Conservation (phyloP, 163 green algal species). For the Coccomyxa subellipsoidea region DNA sequence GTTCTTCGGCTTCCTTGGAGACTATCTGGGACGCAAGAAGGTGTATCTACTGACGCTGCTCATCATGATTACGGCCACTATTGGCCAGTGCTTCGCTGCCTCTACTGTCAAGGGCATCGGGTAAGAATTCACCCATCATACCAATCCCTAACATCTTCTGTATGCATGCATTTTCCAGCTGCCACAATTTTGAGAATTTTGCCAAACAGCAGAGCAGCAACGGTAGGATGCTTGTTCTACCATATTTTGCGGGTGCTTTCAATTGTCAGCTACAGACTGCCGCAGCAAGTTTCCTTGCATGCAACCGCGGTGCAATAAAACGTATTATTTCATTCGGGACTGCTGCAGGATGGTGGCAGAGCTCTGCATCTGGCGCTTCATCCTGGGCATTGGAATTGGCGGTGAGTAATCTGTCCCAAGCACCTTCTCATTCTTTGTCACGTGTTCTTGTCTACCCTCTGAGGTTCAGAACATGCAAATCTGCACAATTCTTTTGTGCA, state of each 20-base stretch:
- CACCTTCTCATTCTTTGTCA: too few relatives aligned
- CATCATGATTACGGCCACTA: constrained; percentile 28
- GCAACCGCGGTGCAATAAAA: too few relatives aligned
- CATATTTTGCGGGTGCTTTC: too few relatives aligned
- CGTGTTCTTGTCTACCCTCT: too few relatives aligned
- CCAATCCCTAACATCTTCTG: background rate
- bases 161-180: too few relatives aligned
- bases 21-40: constrained; percentile 31
- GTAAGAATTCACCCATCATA: constrained; percentile 11
- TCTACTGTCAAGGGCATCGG: constrained; percentile 16
- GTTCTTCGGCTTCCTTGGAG: constrained; percentile 19
- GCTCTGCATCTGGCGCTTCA: constrained; percentile 34
- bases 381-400: constrained; percentile 38
- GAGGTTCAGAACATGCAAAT: too few relatives aligned
- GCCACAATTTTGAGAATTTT: too few relatives aligned
- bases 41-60: constrained; percentile 35
- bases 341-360: background rate
- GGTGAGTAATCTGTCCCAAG: background rate
- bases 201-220: too few relatives aligned
- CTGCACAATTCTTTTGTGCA: too few relatives aligned
- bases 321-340: background rate
- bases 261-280: too few relatives aligned
- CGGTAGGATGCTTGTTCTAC: too few relatives aligned
- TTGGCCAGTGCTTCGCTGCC: constrained; percentile 22
- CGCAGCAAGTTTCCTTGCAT: too few relatives aligned